Percentiles rank a stretch among this genome's conserved stretches.
phyloP scores from a whole-genome alignment of 2,329 filamentous ascomycete genomes.

The Periglandula ipomoeae region DNA sequence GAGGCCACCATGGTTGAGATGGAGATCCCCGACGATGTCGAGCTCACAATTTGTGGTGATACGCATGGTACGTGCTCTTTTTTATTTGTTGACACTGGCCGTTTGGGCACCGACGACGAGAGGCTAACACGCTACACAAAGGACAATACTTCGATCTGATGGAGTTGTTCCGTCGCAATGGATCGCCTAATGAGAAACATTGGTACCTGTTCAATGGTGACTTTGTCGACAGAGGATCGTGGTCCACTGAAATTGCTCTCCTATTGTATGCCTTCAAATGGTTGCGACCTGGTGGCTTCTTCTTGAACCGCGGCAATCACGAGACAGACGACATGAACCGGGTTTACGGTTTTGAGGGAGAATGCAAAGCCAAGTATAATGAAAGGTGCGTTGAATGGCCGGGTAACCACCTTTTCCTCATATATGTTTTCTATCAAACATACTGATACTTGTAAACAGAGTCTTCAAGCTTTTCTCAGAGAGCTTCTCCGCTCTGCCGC shows the following conservation, averaged over 20 bases:
- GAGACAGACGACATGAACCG: conserved; percentile 99
- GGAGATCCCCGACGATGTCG: conserved; percentile 64
- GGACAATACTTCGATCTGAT: conserved; percentile 97
- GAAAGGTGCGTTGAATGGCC: conserved; percentile 44
- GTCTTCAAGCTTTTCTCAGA: conserved; percentile 97
- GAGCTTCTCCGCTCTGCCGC: conserved; percentile 86
- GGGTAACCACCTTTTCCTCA: background rate
- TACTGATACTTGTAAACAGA: conserved; percentile 25
- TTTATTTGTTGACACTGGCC: background rate
- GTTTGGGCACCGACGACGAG: background rate
- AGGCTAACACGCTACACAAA: conserved; percentile 22
- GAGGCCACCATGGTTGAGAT: conserved; percentile 97
- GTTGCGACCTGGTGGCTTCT: conserved; percentile 79
- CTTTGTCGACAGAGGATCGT: conserved; percentile 94
- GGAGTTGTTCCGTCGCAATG: conserved; percentile 90
- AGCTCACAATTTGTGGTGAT: conserved; percentile 91
- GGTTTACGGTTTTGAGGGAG: conserved; percentile 95
- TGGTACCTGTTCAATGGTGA: conserved; percentile 98
- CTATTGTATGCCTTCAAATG: conserved; percentile 95
- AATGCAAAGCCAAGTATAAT: conserved; percentile 97
- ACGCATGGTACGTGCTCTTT: conserved; percentile 65
- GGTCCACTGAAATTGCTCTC: conserved; percentile 95
- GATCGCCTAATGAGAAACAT: conserved; percentile 74
- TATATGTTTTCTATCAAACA: background rate
- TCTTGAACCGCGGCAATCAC: conserved; percentile 96